Conservation (phyloP, 106 monocot species). For the Dendrobium huoshanense region DNA sequence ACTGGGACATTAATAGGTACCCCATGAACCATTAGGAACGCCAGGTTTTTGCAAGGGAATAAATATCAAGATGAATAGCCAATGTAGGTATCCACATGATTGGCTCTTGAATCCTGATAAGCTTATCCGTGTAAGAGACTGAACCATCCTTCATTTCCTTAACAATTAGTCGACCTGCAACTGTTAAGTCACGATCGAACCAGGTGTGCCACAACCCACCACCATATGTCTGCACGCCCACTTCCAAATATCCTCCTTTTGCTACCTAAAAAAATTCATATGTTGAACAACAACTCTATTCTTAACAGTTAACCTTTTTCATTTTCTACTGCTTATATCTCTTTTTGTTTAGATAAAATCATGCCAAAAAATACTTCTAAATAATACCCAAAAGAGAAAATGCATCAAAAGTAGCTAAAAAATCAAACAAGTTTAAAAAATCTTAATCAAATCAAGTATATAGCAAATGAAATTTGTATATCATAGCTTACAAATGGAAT, state of each 20-base stretch:
- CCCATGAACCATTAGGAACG: too few relatives aligned
- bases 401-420: not conserved
- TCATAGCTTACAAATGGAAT: too few relatives aligned
- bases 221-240: conserved; percentile 97
- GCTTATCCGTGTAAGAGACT: conserved; percentile 63
- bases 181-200: conserved; percentile 92
- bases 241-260: conserved; percentile 89
- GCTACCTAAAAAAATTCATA: conserved; percentile 36
- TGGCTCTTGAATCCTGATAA: conserved; percentile 75
- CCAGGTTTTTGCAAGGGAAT: too few relatives aligned
- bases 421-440: not conserved
- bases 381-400: not conserved
- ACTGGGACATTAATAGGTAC: too few relatives aligned
- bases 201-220: conserved; percentile 98
- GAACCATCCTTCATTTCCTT: conserved; percentile 61
- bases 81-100: conserved; percentile 92
- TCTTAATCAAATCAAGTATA: not conserved
- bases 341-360: not conserved
- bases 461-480: not conserved
- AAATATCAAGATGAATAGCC: conserved; percentile 56
- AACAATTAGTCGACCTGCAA: conserved; percentile 84
- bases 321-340: not conserved
- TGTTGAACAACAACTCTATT: not conserved
- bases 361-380: not conserved
- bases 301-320: not conserved